Evolutionary conservation across 306 rosid genomes (phyloP).

Genomic region (Potentilla sterilis): DNA sequence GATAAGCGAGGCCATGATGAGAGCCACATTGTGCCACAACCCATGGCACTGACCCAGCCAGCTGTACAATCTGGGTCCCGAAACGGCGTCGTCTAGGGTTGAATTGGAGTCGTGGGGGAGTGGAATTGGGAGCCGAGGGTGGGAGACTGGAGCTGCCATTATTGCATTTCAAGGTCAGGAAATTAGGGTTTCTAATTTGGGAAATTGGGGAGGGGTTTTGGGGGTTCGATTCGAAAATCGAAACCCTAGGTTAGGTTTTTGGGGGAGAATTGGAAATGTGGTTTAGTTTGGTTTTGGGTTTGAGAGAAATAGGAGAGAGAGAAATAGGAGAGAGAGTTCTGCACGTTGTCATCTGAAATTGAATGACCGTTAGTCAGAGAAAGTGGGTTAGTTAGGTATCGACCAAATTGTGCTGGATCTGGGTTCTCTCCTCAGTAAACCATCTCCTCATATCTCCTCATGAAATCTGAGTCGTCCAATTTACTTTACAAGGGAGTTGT

Average conservation of each 20-base stretch:
- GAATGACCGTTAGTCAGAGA: constrained; percentile 7
- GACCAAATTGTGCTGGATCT: not conserved
- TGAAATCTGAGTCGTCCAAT: no score
- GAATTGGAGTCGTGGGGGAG: constrained; percentile 35
- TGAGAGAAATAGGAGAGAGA: no score
- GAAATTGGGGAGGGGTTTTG: not conserved
- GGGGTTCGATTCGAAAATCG: constrained; percentile 34
- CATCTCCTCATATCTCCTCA: no score
- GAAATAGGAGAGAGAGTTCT: not conserved
- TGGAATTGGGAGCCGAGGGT: constrained; percentile 34
- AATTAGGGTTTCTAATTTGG: not conserved
- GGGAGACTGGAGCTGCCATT: constrained; percentile 38
- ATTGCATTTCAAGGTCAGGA: not conserved
- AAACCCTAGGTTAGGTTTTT: constrained; percentile 36
- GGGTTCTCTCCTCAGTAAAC: no score
- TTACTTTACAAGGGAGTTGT: no score
- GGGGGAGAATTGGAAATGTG: not conserved
- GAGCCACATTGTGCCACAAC: constrained; percentile 45
- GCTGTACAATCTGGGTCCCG: constrained; percentile 29
- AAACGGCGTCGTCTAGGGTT: constrained; percentile 23
- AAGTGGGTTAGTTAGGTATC: not conserved
- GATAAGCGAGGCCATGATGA: constrained; percentile 37
- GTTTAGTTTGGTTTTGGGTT: not conserved
- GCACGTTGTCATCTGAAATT: not conserved
- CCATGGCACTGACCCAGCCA: constrained; percentile 73